Percentiles rank a stretch among this genome's conserved stretches.
These are phyloP conservation scores for Balansia obtecta DNA, from an alignment of 2,329 filamentous ascomycete genomes.

Conservation along the genomic window DNA sequence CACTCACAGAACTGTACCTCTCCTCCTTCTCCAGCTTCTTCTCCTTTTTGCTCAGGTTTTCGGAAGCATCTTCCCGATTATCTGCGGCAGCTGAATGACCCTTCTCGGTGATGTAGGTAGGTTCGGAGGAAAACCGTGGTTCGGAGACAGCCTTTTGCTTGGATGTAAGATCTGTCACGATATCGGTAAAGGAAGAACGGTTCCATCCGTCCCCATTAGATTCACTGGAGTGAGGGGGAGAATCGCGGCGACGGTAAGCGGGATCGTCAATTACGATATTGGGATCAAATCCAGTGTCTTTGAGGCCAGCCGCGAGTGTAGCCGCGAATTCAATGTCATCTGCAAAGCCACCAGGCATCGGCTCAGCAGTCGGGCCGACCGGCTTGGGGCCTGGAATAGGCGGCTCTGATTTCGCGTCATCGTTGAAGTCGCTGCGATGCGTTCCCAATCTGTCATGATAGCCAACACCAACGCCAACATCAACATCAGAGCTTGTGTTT, in stretches of 20 bases:
- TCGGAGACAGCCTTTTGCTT: conserved; percentile 14
- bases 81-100: conserved; percentile 12
- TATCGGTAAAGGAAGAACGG: conserved; percentile 35
- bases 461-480: neutral
- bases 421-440: conserved; percentile 15
- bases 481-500: conserved; percentile 6
- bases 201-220: conserved; percentile 29
- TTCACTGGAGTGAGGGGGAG: conserved; percentile 48
- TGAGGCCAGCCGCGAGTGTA: conserved; percentile 53
- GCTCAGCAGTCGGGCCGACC: conserved; percentile 29
- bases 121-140: conserved; percentile 34
- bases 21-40: conserved; percentile 31
- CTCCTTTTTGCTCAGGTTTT: conserved; percentile 34
- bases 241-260: conserved; percentile 48
- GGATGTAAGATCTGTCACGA: conserved; percentile 26
- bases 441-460: conserved; percentile 11
- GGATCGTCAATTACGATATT: conserved; percentile 58
- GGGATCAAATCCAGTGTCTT: conserved; percentile 58
- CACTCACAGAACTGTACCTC: conserved; percentile 21
- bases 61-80: conserved; percentile 13
- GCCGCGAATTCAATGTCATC: conserved; percentile 60
- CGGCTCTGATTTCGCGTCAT: conserved; percentile 31
- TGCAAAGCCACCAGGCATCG: conserved; percentile 53
- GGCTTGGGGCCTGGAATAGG: conserved; percentile 47
- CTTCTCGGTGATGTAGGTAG: conserved; percentile 30